Base-by-base conservation (phyloP, 2,329 filamentous ascomycete genomes). In the Lachnellula suecica region DNA sequence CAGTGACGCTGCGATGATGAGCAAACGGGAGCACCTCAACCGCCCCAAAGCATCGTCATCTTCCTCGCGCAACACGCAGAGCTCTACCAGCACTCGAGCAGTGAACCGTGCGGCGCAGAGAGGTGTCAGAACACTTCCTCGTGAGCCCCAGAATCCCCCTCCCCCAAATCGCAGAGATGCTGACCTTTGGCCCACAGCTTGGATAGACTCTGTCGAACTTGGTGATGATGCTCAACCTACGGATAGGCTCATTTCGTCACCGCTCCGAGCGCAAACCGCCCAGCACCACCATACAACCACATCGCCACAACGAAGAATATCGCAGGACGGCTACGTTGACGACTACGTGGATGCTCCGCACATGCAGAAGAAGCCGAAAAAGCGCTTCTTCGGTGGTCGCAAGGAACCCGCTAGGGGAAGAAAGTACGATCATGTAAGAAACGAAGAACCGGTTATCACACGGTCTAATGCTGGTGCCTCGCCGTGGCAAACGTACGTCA, bases 391-490 rank as follows among this genome's bases (percentile, higher is more conserved):
- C 50, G 63, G 63, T 29, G 63, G 62, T 2, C 49, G 59, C 51
- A 63, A 57, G 47, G 65, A 67, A 42, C 67, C 66, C 42, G 66
- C 64, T 27, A 64, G 49, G 40, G 67, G 67, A 2, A 53, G 66
- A 34, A 69, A 67, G 61, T 70, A 67, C 67, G 67, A 70, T 51
- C 65, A 68, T 57, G 59, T 52, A 13, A 62, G 67, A 51, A 63
- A 68, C 27, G 57, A 59, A 2, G 66, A 68, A 17, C 67, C 67
- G 24, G 66, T 70, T 10, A 68, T 70, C 29, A 57, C 67, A 35
- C 58, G 57, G 10, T 37, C 56, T 7, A 31, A 51, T 15, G 58
- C 60, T 11, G 58, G 45, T 23, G 54, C 57, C 4, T 63, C 65
- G 7, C 59, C 54, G 5, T 69, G 67, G 67, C 54, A 53, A 27